These are phyloP conservation scores for Corylus avellana DNA, from an alignment of 306 rosid species.

Conservation along the genomic window DNA sequence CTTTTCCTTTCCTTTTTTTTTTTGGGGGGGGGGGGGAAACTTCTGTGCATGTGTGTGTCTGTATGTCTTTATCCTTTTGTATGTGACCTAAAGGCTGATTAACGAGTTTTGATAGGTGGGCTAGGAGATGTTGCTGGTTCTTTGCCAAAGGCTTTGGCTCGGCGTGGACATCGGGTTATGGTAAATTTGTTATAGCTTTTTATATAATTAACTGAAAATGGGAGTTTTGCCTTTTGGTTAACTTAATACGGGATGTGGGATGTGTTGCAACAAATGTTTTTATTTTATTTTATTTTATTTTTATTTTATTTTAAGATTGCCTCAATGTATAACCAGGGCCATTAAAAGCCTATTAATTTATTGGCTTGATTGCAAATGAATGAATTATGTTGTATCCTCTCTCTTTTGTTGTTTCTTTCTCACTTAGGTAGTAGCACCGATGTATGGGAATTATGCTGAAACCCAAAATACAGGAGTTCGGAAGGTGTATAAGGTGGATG, in stretches of 20 bases:
- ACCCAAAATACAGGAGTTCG: constrained; percentile 59
- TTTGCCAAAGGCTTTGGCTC: constrained; percentile 96
- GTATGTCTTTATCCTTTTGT: constrained; percentile 3
- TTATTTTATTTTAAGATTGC: not conserved
- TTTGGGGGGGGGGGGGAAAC: not conserved
- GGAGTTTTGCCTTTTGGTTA: not conserved
- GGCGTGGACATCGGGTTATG: constrained; percentile 99
- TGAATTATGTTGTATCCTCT: not conserved
- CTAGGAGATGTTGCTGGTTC: constrained; percentile 99
- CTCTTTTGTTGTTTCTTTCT: constrained; percentile 26
- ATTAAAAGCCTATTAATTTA: not conserved
- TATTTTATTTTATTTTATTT: not conserved
- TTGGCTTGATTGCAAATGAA: not conserved
- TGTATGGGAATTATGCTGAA: constrained; percentile 65
- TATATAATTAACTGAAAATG: constrained; percentile 3
- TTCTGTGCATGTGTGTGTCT: not conserved
- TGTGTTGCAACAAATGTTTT: not conserved
- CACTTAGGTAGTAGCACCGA: constrained; percentile 77
- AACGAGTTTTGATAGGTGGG: constrained; percentile 68
- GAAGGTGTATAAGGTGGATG: constrained; percentile 66
- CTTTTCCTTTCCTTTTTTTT: not conserved
- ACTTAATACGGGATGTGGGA: not conserved
- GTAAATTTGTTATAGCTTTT: constrained; percentile 46
- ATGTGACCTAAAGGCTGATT: constrained; percentile 26
- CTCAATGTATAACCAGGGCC: not conserved